Percentiles rank a stretch among this genome's conserved stretches.
Evolutionary conservation across 176 grass and related monocot species (phyloP).

Genomic region (Microstegium vimineum): DNA sequence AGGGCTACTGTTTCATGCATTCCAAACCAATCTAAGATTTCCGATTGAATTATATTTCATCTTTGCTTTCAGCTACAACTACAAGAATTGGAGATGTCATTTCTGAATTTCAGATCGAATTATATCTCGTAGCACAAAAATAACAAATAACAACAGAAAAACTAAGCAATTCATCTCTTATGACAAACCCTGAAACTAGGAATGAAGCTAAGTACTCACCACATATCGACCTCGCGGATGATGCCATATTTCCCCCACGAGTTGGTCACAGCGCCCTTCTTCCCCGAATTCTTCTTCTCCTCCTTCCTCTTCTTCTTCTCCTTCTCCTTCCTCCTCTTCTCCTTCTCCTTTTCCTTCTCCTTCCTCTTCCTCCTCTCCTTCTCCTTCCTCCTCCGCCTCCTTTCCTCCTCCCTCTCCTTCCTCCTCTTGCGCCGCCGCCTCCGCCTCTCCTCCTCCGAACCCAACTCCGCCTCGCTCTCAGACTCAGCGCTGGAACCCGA

Average conservation of each 20-base stretch:
- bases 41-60: neutral
- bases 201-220: constrained; percentile 56
- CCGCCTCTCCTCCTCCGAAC: constrained; percentile 51
- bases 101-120: constrained; percentile 2
- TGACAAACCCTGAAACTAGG: neutral
- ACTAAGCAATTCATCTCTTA: neutral
- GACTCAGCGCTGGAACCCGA: constrained; percentile 56
- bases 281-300: constrained; percentile 56
- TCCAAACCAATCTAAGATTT: neutral
- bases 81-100: neutral
- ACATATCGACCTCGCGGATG: constrained; percentile 87
- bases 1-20: neutral
- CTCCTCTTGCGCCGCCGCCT: constrained; percentile 41
- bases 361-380: constrained; percentile 34
- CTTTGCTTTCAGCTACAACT: neutral
- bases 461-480: constrained; percentile 49
- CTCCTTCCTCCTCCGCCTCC: constrained; percentile 36
- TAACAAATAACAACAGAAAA: neutral
- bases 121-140: neutral
- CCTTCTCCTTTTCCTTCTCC: constrained; percentile 10
- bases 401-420: constrained; percentile 48
- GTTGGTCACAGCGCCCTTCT: constrained; percentile 80
- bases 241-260: constrained; percentile 98
- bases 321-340: constrained; percentile 16
- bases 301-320: constrained; percentile 42